Conservation (phyloP, 805 yeast species). For the Jamesozyma spencerorum region DNA sequence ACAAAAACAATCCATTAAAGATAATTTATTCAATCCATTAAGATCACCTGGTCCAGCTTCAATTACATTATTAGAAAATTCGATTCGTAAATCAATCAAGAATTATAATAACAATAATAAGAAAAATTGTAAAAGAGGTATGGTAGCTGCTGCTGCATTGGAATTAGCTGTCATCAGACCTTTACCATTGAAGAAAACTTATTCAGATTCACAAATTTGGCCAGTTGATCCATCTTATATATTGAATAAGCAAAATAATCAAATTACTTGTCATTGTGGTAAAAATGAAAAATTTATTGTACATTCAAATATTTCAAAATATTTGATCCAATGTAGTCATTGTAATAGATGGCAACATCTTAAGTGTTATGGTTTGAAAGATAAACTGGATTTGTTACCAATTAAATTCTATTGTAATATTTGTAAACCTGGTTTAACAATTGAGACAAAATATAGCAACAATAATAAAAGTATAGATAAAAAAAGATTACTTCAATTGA, state of each 20-base stretch:
- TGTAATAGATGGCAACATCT: slow-evolving; percentile 95
- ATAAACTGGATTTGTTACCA: slow-evolving; percentile 60
- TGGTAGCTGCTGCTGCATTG: slow-evolving; percentile 72
- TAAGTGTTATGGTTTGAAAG: slow-evolving; percentile 66
- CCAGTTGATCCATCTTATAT: slow-evolving; percentile 35
- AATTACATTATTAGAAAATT: slow-evolving; percentile 28
- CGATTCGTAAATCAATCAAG: background rate
- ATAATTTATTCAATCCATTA: slow-evolving; percentile 16
- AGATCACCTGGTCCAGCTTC: slow-evolving; percentile 42
- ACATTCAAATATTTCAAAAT: slow-evolving; percentile 35
- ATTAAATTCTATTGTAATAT: slow-evolving; percentile 72
- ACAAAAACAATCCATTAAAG: slow-evolving; percentile 4
- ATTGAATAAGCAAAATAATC: slow-evolving; percentile 72
- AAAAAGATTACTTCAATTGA: slow-evolving; percentile 6
- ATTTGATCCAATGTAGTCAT: slow-evolving; percentile 86
- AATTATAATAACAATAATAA: background rate
- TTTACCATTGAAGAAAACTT: slow-evolving; percentile 35
- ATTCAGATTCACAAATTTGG: slow-evolving; percentile 7
- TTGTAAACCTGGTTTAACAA: slow-evolving; percentile 47
- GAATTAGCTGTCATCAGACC: slow-evolving; percentile 79
- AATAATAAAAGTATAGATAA: slow-evolving; percentile 10
- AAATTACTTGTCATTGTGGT: slow-evolving; percentile 82
- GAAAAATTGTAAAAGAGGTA: slow-evolving; percentile 4
- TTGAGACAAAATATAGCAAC: slow-evolving; percentile 7
- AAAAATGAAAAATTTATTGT: slow-evolving; percentile 39